A percentile compares a stretch with the other conserved stretches of the same genome.
Evolutionary conservation across 2,329 filamentous ascomycete species (phyloP).

Genomic region (Raffaelea ambrosiae): DNA sequence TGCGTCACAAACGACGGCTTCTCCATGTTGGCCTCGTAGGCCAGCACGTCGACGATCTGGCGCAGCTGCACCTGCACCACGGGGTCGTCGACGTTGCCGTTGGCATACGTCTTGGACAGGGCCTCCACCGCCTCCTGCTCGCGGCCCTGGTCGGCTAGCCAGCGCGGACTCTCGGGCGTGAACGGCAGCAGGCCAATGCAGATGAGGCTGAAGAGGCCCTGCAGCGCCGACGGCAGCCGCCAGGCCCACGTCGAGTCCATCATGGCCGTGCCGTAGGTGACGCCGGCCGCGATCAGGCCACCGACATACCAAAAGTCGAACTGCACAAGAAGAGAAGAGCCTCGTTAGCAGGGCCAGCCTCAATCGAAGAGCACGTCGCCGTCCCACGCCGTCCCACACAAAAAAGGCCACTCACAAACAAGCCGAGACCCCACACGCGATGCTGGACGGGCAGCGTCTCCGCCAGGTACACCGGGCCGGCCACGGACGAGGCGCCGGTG

Average conservation of each 20-base stretch:
- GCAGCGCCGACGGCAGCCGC: constrained; percentile 14
- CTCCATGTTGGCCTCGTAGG: background rate
- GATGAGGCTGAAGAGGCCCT: constrained; percentile 16
- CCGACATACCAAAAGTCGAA: constrained; percentile 3
- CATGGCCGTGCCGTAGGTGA: constrained; percentile 4
- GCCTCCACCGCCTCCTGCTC: constrained; percentile 21
- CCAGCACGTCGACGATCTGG: constrained; percentile 9
- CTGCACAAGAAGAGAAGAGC: background rate
- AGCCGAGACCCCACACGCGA: background rate
- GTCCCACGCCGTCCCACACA: no score
- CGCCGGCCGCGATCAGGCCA: background rate
- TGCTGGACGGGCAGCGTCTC: background rate
- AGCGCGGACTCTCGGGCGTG: constrained; percentile 10
- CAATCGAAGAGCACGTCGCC: background rate
- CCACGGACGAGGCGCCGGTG: constrained; percentile 5
- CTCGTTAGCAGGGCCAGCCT: background rate
- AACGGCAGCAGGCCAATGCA: constrained; percentile 15
- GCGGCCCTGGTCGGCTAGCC: constrained; percentile 6
- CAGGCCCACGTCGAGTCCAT: constrained; percentile 12
- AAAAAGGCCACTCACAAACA: background rate
- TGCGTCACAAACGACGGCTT: background rate
- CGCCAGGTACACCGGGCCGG: constrained; percentile 1
- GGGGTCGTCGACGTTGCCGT: constrained; percentile 1
- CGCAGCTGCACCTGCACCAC: constrained; percentile 2
- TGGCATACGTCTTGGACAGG: constrained; percentile 29